Conservation (phyloP, 306 rosid genomes). For the Cucurbita pepo region DNA sequence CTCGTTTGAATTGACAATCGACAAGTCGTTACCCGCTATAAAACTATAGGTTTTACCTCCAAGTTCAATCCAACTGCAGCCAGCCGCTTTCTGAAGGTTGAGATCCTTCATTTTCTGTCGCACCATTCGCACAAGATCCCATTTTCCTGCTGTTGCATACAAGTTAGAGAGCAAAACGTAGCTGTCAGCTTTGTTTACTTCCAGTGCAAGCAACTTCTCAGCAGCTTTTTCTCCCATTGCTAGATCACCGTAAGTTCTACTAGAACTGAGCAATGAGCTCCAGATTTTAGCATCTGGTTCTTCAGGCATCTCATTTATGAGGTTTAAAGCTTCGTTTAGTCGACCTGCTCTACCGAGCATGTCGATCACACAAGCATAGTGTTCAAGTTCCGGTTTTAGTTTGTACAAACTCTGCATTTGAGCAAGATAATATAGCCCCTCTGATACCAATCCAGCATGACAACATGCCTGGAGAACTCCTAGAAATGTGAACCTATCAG, state of each 20-base stretch:
- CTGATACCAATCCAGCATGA: slow-evolving; percentile 57
- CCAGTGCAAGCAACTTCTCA: slow-evolving; percentile 31
- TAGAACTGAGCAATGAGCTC: slow-evolving; percentile 77
- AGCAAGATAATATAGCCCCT: slow-evolving; percentile 39
- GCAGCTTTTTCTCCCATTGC: slow-evolving; percentile 38
- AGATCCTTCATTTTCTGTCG: slow-evolving; percentile 53
- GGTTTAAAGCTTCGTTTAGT: slow-evolving; percentile 45
- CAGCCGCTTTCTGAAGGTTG: slow-evolving; percentile 58
- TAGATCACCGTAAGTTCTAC: slow-evolving; percentile 44
- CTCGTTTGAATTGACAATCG: slow-evolving; percentile 12
- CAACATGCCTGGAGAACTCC: slow-evolving; percentile 69
- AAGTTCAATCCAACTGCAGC: slow-evolving; percentile 74
- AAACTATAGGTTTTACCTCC: slow-evolving; percentile 57
- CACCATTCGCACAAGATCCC: slow-evolving; percentile 55
- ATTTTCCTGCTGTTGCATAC: slow-evolving; percentile 53
- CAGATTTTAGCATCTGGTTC: slow-evolving; percentile 70
- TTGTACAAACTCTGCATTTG: slow-evolving; percentile 44
- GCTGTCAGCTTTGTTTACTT: slow-evolving; percentile 48
- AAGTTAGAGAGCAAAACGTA: slow-evolving; percentile 57
- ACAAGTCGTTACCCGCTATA: slow-evolving; percentile 32
- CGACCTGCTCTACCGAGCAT: slow-evolving; percentile 67
- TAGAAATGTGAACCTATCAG: slow-evolving; percentile 55
- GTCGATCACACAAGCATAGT: slow-evolving; percentile 67
- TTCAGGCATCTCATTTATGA: slow-evolving; percentile 41
- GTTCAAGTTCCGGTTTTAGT: slow-evolving; percentile 51